Conservation (phyloP, 805 yeast genomes). For the Blastobotrys peoriensis region DNA sequence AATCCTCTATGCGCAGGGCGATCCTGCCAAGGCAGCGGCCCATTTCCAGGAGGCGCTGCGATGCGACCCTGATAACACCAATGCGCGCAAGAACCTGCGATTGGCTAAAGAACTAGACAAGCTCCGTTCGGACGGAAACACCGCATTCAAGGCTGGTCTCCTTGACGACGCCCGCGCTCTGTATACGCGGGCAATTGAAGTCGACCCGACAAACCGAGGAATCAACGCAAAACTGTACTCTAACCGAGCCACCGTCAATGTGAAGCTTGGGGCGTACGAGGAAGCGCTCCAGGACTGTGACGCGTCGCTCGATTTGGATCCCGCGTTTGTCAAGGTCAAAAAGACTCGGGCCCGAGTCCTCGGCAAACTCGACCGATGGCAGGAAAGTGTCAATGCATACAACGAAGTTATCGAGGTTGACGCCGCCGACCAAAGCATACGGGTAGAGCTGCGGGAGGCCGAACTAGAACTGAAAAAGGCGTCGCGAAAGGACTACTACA, state of each 20-base stretch:
- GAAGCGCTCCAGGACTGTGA: slow-evolving; percentile 73
- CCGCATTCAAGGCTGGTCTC: slow-evolving; percentile 58
- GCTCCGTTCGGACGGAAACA: slow-evolving; percentile 54
- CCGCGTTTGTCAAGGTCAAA: slow-evolving; percentile 59
- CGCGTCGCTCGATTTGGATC: slow-evolving; percentile 59
- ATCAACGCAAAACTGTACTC: slow-evolving; percentile 48
- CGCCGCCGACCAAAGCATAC: slow-evolving; percentile 29
- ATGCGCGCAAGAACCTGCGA: slow-evolving; percentile 30
- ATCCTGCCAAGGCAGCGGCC: slow-evolving; percentile 30
- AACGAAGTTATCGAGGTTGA: slow-evolving; percentile 33
- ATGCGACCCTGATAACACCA: slow-evolving; percentile 35
- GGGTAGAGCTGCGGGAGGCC: slow-evolving; percentile 35
- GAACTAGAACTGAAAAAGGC: slow-evolving; percentile 37
- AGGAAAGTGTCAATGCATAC: slow-evolving; percentile 34
- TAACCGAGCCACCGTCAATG: slow-evolving; percentile 83
- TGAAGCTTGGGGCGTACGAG: slow-evolving; percentile 72
- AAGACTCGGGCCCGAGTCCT: slow-evolving; percentile 36
- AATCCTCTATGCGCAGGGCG: slow-evolving; percentile 34
- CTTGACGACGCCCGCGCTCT: slow-evolving; percentile 58
- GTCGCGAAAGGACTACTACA: slow-evolving; percentile 50
- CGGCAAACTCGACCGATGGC: slow-evolving; percentile 35
- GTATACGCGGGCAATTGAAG: slow-evolving; percentile 69
- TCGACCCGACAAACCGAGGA: slow-evolving; percentile 53
- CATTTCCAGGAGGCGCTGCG: slow-evolving; percentile 37
- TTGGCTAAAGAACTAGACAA: slow-evolving; percentile 30